Base-by-base conservation (phyloP, 495 filamentous ascomycete genomes). In the Immersiella caudata region DNA sequence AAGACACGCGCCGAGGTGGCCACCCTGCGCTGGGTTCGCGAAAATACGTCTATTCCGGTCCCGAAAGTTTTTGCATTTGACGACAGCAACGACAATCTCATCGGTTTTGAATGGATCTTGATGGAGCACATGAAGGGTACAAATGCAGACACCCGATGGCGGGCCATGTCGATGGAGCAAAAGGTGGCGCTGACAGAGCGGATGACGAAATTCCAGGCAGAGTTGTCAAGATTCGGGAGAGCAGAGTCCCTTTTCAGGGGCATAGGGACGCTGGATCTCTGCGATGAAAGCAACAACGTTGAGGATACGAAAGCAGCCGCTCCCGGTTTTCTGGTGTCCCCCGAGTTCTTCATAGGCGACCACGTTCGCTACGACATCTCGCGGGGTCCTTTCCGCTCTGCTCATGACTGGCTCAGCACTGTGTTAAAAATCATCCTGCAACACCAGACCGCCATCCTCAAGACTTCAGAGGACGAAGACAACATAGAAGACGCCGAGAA, bases 1-100 rank as follows among this genome's bases (percentile, higher is more conserved):
- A 85, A 86, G 67, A 80, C 73, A 9, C 73, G 70, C 25, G 81
- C 78, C 67, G 83, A 87, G 68, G 84, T 85, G 12, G 80, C 83
- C 12, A 84, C 80, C 2, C 70, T 85, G 26, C 65, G 71, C 5
- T 85, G 75, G 68, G 60, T 86, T 6, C 68, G 68, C n/a, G 58
- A 65, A 6, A 68, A 74, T 50, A 82, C 84, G n/a, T 65, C 59
- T 1, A 72, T 86, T 2, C 84, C 83, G 1, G 75, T 83, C 9
- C 79, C 85, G 2, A 64, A 69, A n/a, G 74, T 85, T 25, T 64
- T 81, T 33, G 72, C 70, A 7, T 85, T 76, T 63, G 74, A 85
- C 22, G 70, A 75, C 12, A 75, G 76, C 1, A 52, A 52, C 0
- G 35, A 78, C 1, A 84, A 82, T 60, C 61, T 64, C 1, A 68